phyloP scores from a whole-genome alignment of 2,329 filamentous ascomycete genomes.

The Davidsoniella neocaledoniae region DNA sequence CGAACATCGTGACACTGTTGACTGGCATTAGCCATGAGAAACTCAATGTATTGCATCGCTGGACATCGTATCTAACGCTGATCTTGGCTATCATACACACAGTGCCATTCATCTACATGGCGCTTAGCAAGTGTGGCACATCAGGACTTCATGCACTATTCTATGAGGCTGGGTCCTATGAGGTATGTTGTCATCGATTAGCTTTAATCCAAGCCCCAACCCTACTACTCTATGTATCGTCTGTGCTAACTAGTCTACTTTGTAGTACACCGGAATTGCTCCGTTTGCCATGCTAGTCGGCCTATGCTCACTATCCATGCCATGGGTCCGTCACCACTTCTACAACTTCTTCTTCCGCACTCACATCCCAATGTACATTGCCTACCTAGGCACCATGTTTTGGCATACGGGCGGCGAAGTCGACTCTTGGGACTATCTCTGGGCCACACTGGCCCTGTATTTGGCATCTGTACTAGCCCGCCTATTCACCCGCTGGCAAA shows the following conservation, averaged over 20 bases:
- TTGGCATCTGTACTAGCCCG: too few relatives aligned
- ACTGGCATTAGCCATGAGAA: conserved; percentile 52
- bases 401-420: too few relatives aligned
- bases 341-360: conserved; percentile 2
- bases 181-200: neutral
- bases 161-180: neutral
- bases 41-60: conserved; percentile 49
- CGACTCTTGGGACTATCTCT: too few relatives aligned
- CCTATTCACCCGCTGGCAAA: too few relatives aligned
- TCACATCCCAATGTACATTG: neutral
- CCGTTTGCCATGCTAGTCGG: neutral
- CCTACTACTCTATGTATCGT: too few relatives aligned
- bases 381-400: neutral
- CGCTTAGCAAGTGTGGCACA: conserved; percentile 16
- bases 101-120: conserved; percentile 45
- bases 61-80: conserved; percentile 44
- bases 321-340: neutral
- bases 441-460: too few relatives aligned
- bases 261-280: neutral
- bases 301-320: neutral
- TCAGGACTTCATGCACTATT: neutral
- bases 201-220: too few relatives aligned
- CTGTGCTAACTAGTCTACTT: too few relatives aligned
- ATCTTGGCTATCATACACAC: conserved; percentile 44
- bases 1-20: conserved; percentile 45